These are phyloP conservation scores for Zymoseptoria ardabiliae DNA, from an alignment of 2,329 filamentous ascomycete genomes.

Conservation along the genomic window DNA sequence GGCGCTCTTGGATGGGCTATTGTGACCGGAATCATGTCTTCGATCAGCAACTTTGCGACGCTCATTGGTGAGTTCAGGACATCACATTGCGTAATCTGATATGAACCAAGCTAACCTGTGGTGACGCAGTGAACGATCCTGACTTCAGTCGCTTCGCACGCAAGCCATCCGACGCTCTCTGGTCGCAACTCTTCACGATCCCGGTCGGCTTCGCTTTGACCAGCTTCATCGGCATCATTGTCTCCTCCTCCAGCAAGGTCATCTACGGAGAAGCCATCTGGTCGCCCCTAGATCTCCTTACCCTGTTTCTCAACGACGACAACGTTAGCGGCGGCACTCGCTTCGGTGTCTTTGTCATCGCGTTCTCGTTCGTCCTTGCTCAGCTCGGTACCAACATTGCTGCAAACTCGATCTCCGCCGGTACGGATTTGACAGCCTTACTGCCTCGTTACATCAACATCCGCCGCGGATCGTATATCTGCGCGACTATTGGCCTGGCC, in stretches of 20 bases:
- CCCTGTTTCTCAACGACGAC: conserved; percentile 35
- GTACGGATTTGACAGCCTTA: conserved; percentile 48
- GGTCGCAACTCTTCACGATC: conserved; percentile 62
- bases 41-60: conserved; percentile 85
- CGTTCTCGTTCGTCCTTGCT: conserved; percentile 40
- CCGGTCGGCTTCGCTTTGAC: conserved; percentile 53
- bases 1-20: conserved; percentile 72
- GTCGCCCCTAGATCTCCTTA: conserved; percentile 31
- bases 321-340: conserved; percentile 37
- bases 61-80: conserved; percentile 52
- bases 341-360: conserved; percentile 46
- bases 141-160: conserved; percentile 79
- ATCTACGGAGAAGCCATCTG: conserved; percentile 37
- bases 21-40: conserved; percentile 77
- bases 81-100: conserved; percentile 2
- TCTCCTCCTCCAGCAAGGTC: conserved; percentile 41
- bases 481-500: conserved; percentile 67
- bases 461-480: conserved; percentile 79
- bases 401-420: conserved; percentile 47
- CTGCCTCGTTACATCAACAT: conserved; percentile 56
- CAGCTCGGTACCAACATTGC: conserved; percentile 53
- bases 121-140: neutral
- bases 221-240: conserved; percentile 57
- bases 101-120: neutral
- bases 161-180: conserved; percentile 68